Evolutionary conservation across 768 basidiomycete species (phyloP).

Genomic region (Kwoniella sp.): DNA sequence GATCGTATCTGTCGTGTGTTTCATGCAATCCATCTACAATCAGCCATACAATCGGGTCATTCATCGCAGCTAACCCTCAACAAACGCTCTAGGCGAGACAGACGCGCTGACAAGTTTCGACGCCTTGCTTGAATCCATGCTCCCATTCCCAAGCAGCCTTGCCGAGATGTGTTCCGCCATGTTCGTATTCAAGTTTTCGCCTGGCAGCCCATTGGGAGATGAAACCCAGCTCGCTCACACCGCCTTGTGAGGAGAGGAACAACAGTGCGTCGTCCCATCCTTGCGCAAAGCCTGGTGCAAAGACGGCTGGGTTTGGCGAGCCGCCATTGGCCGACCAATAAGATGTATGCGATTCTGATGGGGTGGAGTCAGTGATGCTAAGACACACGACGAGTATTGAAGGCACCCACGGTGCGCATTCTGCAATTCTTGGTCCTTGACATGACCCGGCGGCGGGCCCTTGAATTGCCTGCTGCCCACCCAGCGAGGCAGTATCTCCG

Average conservation of each 20-base stretch:
- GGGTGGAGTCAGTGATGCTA: not conserved
- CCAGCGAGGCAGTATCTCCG: conserved; percentile 60
- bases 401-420: conserved; percentile 44
- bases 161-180: conserved; percentile 47
- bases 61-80: not conserved
- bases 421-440: conserved; percentile 46
- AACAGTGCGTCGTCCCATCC: conserved; percentile 70
- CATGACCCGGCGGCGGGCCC: conserved; percentile 34
- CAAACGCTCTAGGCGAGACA: conserved; percentile 14
- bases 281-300: conserved; percentile 60
- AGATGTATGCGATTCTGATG: conserved; percentile 49
- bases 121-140: conserved; percentile 63
- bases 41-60: too few species aligned
- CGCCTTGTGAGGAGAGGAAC: conserved; percentile 54
- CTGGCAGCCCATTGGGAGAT: conserved; percentile 59
- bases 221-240: conserved; percentile 62
- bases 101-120: conserved; percentile 26
- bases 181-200: conserved; percentile 55
- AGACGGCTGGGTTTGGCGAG: conserved; percentile 64
- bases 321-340: conserved; percentile 59
- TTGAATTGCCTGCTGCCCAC: conserved; percentile 52
- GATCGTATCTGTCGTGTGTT: too few species aligned
- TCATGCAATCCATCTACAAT: too few species aligned
- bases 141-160: conserved; percentile 58
- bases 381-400: not conserved